A percentile compares a stretch with the other conserved stretches of the same genome.
Evolutionary conservation across 441 rosid species (phyloP).

Genomic region (Sinapis alba): DNA sequence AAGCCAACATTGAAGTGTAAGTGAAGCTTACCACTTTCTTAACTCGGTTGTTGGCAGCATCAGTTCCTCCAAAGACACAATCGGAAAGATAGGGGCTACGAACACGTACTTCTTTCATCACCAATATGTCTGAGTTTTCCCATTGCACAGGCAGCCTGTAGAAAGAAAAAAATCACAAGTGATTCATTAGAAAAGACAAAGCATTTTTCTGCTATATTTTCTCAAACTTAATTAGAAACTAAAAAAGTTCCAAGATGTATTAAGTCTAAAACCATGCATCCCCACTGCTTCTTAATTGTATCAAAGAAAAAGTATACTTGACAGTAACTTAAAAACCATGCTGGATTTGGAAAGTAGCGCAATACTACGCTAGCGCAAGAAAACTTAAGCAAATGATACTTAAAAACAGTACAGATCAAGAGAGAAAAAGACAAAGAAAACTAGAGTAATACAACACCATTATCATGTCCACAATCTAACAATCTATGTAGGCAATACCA

Average conservation of each 20-base stretch:
- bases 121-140: constrained; percentile 88
- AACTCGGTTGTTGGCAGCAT: constrained; percentile 90
- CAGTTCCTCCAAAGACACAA: constrained; percentile 83
- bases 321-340: background rate
- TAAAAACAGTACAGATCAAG: background rate
- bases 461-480: background rate
- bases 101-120: constrained; percentile 89
- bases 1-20: constrained; percentile 7
- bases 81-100: constrained; percentile 86
- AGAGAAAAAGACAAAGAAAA: background rate
- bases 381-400: background rate
- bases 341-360: background rate
- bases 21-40: constrained; percentile 83
- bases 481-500: background rate
- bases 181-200: constrained; percentile 5
- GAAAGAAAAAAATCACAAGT: background rate
- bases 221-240: background rate
- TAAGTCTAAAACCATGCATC: background rate
- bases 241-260: background rate
- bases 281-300: background rate
- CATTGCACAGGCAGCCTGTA: constrained; percentile 93
- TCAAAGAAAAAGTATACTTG: background rate
- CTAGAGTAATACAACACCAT: background rate
- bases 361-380: background rate
- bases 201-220: background rate